These are phyloP conservation scores for Pleurozium schreberi DNA, from an alignment of 225 moss, liverwort and hornwort species.

Conservation along the genomic window DNA sequence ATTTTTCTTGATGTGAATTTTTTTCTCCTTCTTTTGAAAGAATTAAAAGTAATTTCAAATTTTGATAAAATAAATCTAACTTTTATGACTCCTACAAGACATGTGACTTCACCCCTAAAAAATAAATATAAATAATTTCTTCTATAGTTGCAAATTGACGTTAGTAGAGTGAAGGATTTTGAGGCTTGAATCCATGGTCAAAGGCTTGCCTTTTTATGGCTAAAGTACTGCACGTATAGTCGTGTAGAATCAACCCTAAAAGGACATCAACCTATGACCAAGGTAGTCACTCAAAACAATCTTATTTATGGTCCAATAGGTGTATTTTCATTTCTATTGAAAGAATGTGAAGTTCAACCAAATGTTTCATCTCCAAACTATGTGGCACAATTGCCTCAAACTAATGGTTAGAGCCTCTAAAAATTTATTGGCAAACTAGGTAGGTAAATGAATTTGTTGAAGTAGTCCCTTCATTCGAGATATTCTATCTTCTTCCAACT, in stretches of 20 bases:
- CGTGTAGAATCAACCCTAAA: too few relatives aligned
- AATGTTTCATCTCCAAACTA: not conserved
- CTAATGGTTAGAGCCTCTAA: fast-evolving
- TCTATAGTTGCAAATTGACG: too few relatives aligned
- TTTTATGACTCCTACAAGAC: too few relatives aligned
- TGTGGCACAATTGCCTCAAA: not conserved
- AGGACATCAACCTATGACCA: fast-evolving
- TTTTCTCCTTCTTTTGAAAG: too few relatives aligned
- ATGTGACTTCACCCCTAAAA: too few relatives aligned
- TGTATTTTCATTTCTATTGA: not conserved
- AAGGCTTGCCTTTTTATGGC: fast-evolving
- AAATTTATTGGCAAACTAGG: fast-evolving
- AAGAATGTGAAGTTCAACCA: not conserved
- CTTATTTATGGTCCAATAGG: not conserved
- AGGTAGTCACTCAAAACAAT: not conserved
- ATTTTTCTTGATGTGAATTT: too few relatives aligned
- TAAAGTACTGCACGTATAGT: fast-evolving
- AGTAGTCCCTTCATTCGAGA: not conserved
- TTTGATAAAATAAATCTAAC: too few relatives aligned
- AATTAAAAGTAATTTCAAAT: too few relatives aligned
- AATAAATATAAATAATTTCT: too few relatives aligned
- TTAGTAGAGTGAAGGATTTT: too few relatives aligned
- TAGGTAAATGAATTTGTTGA: not conserved
- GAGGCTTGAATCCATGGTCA: not conserved
- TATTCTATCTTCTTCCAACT: not conserved